phyloP scores from a whole-genome alignment of 2,329 filamentous ascomycete species.

The Trichoderma sp. region DNA sequence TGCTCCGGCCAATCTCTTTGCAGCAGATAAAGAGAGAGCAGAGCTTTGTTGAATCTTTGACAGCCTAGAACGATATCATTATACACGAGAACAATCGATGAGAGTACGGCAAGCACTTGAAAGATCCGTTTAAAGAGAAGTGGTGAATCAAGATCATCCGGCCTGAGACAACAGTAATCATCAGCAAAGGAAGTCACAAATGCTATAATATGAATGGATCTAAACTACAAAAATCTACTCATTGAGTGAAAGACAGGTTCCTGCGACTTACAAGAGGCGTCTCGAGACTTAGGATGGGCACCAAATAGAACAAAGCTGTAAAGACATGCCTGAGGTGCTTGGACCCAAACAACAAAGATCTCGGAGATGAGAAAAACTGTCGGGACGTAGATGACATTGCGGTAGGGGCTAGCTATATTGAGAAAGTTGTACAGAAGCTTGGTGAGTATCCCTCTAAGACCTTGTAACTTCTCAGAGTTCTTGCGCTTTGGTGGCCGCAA shows the following conservation, averaged over 20 bases:
- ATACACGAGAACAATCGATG: neutral
- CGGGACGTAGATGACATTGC: constrained; percentile 35
- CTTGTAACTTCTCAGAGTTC: neutral
- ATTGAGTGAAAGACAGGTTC: constrained; percentile 16
- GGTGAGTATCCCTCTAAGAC: neutral
- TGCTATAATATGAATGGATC: neutral
- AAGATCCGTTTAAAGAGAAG: constrained; percentile 1
- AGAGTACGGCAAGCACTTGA: neutral
- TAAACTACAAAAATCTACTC: neutral
- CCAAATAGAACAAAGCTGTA: constrained; percentile 36
- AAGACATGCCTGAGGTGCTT: constrained; percentile 37
- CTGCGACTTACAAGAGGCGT: constrained; percentile 33
- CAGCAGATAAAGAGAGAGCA: constrained; percentile 28
- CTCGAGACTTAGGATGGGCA: constrained; percentile 35
- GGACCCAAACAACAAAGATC: constrained; percentile 33
- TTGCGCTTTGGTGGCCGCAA: neutral
- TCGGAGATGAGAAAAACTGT: constrained; percentile 33
- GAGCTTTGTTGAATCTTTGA: constrained; percentile 15
- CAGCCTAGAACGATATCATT: neutral
- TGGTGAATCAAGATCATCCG: constrained; percentile 42
- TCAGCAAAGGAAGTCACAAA: constrained; percentile 22
- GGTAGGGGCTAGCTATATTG: constrained; percentile 34
- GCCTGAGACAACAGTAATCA: constrained; percentile 43
- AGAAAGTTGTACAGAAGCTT: constrained; percentile 29
- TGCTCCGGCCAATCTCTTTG: constrained; percentile 27